A percentile compares a stretch with the other conserved stretches of the same genome.
Conservation (phyloP, 495 filamentous ascomycete genomes). For the Neohortaea acidophila region DNA sequence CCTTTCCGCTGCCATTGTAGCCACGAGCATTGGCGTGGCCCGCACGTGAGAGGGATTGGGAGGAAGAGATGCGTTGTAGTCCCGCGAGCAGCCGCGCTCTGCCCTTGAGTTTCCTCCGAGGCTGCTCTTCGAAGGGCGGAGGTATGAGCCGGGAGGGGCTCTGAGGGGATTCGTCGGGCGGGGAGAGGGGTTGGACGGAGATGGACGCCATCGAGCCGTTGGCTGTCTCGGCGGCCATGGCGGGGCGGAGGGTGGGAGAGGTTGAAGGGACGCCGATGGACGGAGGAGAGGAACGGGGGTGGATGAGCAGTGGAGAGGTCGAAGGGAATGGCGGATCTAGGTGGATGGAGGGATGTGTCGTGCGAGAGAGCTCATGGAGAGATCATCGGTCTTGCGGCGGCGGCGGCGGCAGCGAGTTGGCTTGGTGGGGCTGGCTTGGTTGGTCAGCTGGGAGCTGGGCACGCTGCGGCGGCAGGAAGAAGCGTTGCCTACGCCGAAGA, state of each 20-base stretch:
- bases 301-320: not conserved
- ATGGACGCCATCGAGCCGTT: slow-evolving; percentile 5
- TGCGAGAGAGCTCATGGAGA: too few species aligned
- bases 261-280: not conserved
- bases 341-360: not conserved
- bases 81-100: slow-evolving; percentile 60
- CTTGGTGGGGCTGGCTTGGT: too few species aligned
- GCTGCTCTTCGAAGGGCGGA: slow-evolving; percentile 14
- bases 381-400: too few species aligned
- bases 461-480: too few species aligned
- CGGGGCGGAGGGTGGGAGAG: slow-evolving; percentile 11
- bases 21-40: slow-evolving; percentile 41
- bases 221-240: slow-evolving; percentile 8
- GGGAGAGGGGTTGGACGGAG: slow-evolving; percentile 1
- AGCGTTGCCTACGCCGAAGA: too few species aligned
- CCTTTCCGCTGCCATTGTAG: slow-evolving; percentile 51
- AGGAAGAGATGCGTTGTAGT: slow-evolving; percentile 80
- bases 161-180: not conserved
- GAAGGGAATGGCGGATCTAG: not conserved
- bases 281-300: not conserved
- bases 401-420: too few species aligned
- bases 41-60: slow-evolving; percentile 53
- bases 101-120: slow-evolving; percentile 46
- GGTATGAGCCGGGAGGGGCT: not conserved
- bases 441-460: too few species aligned